Conservation (phyloP, 768 basidiomycete species). For the Pleurotus ostreatus region DNA sequence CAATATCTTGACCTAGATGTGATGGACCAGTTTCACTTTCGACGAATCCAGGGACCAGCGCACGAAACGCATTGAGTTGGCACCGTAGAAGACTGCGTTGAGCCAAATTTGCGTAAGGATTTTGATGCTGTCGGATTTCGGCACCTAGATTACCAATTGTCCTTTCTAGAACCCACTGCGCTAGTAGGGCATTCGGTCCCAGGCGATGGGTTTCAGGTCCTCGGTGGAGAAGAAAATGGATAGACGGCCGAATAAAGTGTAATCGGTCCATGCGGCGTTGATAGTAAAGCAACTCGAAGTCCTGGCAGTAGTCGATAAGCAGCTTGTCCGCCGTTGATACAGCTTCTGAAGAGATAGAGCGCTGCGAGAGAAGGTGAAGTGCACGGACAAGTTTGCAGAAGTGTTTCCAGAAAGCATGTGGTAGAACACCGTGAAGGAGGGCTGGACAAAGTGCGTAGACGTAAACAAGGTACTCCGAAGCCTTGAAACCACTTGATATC, state of each 20-base stretch:
- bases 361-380: conserved; percentile 9
- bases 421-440: conserved; percentile 10
- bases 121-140: too few species aligned
- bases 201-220: too few species aligned
- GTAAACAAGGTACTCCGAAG: conserved; percentile 12
- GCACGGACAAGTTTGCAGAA: conserved; percentile 15
- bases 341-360: neutral
- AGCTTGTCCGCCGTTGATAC: neutral
- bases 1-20: too few species aligned
- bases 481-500: conserved; percentile 18
- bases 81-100: too few species aligned
- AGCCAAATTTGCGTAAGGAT: too few species aligned
- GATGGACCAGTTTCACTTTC: too few species aligned
- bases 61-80: too few species aligned
- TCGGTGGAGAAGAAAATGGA: too few species aligned
- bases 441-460: conserved; percentile 12
- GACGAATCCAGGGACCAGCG: too few species aligned
- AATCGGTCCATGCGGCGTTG: conserved; percentile 12
- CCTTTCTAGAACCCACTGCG: too few species aligned
- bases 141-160: too few species aligned
- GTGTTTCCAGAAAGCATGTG: conserved; percentile 9
- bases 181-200: too few species aligned
- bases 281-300: conserved; percentile 17
- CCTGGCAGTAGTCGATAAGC: conserved; percentile 11
- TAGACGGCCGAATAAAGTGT: conserved; percentile 10